Evolutionary conservation across 192 early-diverging fungal genomes (phyloP).

Genomic region (Coemansia sp.): DNA sequence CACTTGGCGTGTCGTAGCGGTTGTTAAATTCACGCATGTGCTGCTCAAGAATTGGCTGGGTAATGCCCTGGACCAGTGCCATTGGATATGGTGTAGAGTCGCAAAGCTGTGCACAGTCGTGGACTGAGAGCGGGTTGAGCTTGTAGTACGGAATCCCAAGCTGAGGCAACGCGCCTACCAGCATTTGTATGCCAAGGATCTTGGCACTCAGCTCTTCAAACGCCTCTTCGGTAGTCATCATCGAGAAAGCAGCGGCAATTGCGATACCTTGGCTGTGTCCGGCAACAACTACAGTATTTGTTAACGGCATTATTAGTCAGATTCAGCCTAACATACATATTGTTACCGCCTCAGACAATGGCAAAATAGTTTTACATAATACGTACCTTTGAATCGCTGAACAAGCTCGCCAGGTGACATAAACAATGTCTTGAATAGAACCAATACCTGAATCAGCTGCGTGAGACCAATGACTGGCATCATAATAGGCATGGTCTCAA

Average conservation of each 20-base stretch:
- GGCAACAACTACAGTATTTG: conserved; percentile 42
- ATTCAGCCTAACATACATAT: too few species aligned
- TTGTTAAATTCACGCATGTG: conserved; percentile 21
- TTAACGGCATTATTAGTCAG: conserved; percentile 46
- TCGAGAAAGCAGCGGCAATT: conserved; percentile 76
- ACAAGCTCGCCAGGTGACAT: conserved; percentile 17
- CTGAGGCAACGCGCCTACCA: conserved; percentile 77
- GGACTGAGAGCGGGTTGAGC: too few species aligned
- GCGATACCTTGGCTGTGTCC: conserved; percentile 89
- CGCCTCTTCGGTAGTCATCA: conserved; percentile 72
- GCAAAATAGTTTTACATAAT: not conserved
- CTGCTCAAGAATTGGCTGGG: conserved; percentile 2
- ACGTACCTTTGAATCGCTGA: conserved; percentile 25
- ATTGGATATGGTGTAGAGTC: conserved; percentile 15
- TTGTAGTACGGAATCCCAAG: conserved; percentile 45
- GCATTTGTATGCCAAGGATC: conserved; percentile 65
- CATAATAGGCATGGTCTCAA: conserved; percentile 69
- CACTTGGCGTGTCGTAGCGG: not conserved
- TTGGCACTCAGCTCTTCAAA: conserved; percentile 75
- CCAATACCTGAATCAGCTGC: conserved; percentile 80
- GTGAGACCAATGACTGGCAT: conserved; percentile 83
- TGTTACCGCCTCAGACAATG: too few species aligned
- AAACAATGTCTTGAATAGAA: conserved; percentile 62
- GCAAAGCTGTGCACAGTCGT: conserved; percentile 15
- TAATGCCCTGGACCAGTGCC: conserved; percentile 23